A percentile compares a stretch with the other conserved stretches of the same genome.
Evolutionary conservation across 208 protist genomes (phyloP).

Genomic region (Trypanosoma avium): DNA sequence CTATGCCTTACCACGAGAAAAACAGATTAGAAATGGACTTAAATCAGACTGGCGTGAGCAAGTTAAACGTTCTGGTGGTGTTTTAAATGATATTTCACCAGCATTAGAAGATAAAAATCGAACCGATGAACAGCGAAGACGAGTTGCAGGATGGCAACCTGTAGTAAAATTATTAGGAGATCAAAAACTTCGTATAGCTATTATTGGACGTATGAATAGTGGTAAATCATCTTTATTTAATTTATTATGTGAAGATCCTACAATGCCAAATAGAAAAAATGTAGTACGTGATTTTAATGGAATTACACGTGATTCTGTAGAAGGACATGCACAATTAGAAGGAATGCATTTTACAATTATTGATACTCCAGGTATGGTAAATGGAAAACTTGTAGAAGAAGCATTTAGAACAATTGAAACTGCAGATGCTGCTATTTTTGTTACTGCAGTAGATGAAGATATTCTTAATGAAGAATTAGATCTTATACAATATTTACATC

Average conservation of each 20-base stretch:
- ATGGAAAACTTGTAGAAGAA: constrained; percentile 80
- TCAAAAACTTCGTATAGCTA: constrained; percentile 79
- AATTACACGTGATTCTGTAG: constrained; percentile 88
- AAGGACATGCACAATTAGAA: constrained; percentile 62
- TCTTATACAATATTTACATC: constrained; percentile 58
- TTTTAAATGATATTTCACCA: constrained; percentile 75
- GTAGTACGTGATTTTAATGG: constrained; percentile 85
- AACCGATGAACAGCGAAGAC: constrained; percentile 70
- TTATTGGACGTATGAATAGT: constrained; percentile 89
- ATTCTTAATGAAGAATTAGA: constrained; percentile 63
- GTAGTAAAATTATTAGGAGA: constrained; percentile 82
- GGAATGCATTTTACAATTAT: constrained; percentile 89
- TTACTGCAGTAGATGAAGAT: constrained; percentile 70
- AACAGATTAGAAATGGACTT: constrained; percentile 56
- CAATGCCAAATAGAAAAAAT: constrained; percentile 52
- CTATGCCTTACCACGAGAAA: constrained; percentile 26
- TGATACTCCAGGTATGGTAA: constrained; percentile 86
- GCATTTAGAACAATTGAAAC: constrained; percentile 82
- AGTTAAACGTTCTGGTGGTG: constrained; percentile 46
- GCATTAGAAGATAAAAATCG: constrained; percentile 54
- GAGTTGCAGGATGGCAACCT: constrained; percentile 77
- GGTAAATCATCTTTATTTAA: constrained; percentile 93
- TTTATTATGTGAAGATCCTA: constrained; percentile 69
- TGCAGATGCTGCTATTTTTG: constrained; percentile 79
- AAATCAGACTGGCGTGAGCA: constrained; percentile 68